phyloP scores from a whole-genome alignment of 2,329 filamentous ascomycete genomes.

The Aspergillus pseudonomiae region DNA sequence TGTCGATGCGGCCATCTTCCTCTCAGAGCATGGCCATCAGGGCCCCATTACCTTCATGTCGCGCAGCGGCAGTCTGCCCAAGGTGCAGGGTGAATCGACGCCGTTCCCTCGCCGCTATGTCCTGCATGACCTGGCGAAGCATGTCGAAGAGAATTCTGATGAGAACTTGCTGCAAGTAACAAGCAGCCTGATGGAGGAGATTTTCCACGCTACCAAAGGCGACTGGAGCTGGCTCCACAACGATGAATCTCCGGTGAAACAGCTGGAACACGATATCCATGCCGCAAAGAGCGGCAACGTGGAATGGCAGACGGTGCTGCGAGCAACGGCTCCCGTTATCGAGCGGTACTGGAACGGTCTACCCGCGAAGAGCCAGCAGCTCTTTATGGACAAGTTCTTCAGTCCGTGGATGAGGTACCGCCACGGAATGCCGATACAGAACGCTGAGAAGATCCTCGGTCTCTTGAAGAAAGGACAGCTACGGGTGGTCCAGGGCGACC shows the following conservation, averaged over 20 bases:
- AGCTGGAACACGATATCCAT: conserved; percentile 6
- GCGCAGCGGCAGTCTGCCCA: conserved; percentile 14
- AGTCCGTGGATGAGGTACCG: conserved; percentile 17
- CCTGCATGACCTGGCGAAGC: conserved; percentile 7
- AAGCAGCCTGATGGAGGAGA: conserved; percentile 13
- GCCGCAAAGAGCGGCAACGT: not conserved
- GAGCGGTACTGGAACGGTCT: conserved; percentile 15
- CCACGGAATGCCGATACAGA: conserved; percentile 15
- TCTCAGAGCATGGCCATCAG: conserved; percentile 11
- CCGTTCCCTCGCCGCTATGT: conserved; percentile 11
- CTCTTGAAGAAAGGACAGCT: conserved; percentile 12
- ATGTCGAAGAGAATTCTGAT: conserved; percentile 5
- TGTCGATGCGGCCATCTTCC: conserved; percentile 11
- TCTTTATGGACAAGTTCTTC: conserved; percentile 16
- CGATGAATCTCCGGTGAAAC: conserved; percentile 5
- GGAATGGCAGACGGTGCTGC: conserved; percentile 12
- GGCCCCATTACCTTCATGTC: conserved; percentile 17
- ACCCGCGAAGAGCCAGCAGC: conserved; percentile 3
- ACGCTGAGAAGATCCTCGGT: conserved; percentile 10
- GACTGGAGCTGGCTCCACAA: conserved; percentile 17
- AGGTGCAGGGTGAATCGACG: conserved; percentile 10
- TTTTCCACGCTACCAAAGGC: conserved; percentile 5
- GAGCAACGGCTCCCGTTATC: conserved; percentile 10
- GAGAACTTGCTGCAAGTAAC: conserved; percentile 11
- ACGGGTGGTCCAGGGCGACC: conserved; percentile 8